phyloP scores from a whole-genome alignment of 148 eudicot species.

The Camellia sinensis region DNA sequence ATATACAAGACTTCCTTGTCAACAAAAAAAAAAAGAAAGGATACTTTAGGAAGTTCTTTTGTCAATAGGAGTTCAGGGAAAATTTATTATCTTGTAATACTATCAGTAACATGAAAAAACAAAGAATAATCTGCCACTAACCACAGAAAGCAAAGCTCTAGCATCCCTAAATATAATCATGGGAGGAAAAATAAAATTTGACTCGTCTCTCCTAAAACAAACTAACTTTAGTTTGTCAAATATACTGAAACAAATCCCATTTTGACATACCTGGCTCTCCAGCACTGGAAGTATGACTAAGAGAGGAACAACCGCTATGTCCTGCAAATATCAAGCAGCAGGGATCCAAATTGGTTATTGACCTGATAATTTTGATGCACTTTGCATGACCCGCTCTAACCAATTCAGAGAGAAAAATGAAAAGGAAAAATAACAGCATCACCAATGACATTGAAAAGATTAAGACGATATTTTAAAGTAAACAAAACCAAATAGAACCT shows the following conservation, averaged over 20 bases:
- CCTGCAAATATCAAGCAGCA: slow-evolving; percentile 63
- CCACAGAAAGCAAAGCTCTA: background rate
- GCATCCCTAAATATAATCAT: background rate
- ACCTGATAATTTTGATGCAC: slow-evolving; percentile 17
- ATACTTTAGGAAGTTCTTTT: background rate
- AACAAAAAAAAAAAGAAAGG: too few species aligned
- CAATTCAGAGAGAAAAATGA: slow-evolving; percentile 9
- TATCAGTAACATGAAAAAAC: background rate
- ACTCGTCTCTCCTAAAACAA: background rate
- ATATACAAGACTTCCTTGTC: too few species aligned
- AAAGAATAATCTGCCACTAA: background rate
- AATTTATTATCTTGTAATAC: background rate
- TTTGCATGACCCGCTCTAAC: slow-evolving; percentile 14
- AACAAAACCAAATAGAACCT: slow-evolving; percentile 45
- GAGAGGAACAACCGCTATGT: slow-evolving; percentile 98
- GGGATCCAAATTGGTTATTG: slow-evolving; percentile 17
- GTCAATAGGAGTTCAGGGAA: background rate
- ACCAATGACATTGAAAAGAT: background rate
- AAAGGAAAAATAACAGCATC: background rate
- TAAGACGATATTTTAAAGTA: slow-evolving; percentile 9
- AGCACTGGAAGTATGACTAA: slow-evolving; percentile 93
- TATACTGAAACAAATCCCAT: background rate
- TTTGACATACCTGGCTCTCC: slow-evolving; percentile 79
- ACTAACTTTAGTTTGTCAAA: background rate
- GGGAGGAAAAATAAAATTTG: background rate